Conservation (phyloP, 2,329 filamentous ascomycete species). For the Cordyceps javanica region DNA sequence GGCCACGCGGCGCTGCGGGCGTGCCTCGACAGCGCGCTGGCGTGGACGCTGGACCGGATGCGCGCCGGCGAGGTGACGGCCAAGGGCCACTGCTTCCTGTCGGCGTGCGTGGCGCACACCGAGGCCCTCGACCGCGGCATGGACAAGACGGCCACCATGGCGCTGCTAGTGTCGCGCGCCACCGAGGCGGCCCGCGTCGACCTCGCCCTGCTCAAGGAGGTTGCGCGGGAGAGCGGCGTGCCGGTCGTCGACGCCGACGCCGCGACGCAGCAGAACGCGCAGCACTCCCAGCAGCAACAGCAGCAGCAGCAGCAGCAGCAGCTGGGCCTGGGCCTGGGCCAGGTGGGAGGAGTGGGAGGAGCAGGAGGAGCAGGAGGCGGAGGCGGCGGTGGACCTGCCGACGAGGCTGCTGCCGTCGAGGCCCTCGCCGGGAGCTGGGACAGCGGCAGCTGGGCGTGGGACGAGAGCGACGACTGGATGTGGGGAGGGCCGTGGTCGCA, state of each 20-base stretch:
- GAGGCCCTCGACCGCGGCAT: constrained; percentile 27
- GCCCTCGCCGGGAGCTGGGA: constrained; percentile 14
- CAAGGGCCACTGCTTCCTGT: constrained; percentile 34
- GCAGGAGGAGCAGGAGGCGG: neutral
- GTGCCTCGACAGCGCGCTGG: constrained; percentile 22
- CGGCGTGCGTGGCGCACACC: constrained; percentile 26
- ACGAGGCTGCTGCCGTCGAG: neutral
- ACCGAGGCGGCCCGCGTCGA: constrained; percentile 22
- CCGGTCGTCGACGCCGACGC: constrained; percentile 8
- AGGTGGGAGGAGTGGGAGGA: too few species aligned
- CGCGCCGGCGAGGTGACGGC: constrained; percentile 37
- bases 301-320: neutral
- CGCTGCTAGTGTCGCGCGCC: constrained; percentile 23
- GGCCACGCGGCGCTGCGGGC: constrained; percentile 24
- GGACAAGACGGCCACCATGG: constrained; percentile 25
- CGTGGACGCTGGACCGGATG: constrained; percentile 30
- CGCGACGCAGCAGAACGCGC: neutral
- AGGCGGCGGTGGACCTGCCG: neutral
- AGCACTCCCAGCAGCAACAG: neutral
- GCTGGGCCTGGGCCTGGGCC: too few species aligned
- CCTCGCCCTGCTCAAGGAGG: constrained; percentile 27
- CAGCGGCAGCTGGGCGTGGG: constrained; percentile 8
- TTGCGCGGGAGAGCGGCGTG: constrained; percentile 25
- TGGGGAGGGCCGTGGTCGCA: constrained; percentile 3
- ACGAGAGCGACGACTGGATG: constrained; percentile 10